Conservation (phyloP, 306 rosid species). For the Trifolium fragiferum region DNA sequence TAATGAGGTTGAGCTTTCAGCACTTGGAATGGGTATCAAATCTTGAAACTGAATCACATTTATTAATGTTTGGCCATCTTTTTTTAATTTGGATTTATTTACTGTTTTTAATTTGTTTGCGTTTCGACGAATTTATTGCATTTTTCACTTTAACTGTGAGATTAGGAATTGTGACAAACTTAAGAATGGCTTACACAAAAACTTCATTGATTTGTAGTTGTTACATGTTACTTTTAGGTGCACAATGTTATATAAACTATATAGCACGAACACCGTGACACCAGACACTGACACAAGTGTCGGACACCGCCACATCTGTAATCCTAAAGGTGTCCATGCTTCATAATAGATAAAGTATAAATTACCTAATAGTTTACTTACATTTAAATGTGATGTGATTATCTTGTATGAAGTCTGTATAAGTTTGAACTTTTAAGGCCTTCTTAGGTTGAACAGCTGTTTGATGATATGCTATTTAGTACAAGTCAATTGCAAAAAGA, state of each 20-base stretch:
- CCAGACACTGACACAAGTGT: too few species aligned
- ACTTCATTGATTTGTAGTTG: neutral
- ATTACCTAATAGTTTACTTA: neutral
- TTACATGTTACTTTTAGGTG: neutral
- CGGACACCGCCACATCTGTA: too few species aligned
- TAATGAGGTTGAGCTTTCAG: conserved; percentile 84
- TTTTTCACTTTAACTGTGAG: conserved; percentile 3
- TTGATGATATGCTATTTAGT: too few species aligned
- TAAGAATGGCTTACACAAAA: neutral
- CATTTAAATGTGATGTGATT: too few species aligned
- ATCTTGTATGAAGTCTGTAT: neutral
- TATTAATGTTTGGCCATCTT: neutral
- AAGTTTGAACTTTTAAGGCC: neutral
- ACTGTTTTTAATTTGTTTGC: neutral
- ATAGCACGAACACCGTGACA: too few species aligned
- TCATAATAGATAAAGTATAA: neutral
- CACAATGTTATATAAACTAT: neutral
- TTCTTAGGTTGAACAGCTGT: neutral
- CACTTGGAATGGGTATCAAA: conserved; percentile 78
- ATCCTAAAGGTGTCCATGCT: too few species aligned
- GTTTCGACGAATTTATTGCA: conserved; percentile 4
- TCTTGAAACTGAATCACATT: conserved; percentile 15
- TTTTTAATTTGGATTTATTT: neutral
- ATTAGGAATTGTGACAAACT: conserved; percentile 4
- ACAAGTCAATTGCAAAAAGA: neutral